Percentiles rank a stretch among this genome's conserved stretches.
Evolutionary conservation across 2,329 filamentous ascomycete genomes (phyloP).

Genomic region (Phoma sp.): DNA sequence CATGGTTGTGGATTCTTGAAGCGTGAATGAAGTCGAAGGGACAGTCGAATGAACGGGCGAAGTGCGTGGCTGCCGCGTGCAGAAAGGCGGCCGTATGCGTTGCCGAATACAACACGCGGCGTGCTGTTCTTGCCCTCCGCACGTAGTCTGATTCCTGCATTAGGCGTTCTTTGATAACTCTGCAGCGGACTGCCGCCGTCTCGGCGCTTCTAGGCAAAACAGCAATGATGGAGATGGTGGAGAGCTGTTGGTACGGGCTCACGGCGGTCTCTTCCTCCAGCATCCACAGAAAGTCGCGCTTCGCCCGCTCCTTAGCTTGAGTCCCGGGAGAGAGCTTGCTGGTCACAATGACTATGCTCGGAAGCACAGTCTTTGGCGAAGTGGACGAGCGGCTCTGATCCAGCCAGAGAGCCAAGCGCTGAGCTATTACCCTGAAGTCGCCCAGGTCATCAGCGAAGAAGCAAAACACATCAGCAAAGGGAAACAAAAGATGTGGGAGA

Average conservation of each 20-base stretch:
- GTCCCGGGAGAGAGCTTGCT: background rate
- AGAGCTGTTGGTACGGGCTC: too few species aligned
- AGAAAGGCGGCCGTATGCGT: background rate
- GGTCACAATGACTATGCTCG: background rate
- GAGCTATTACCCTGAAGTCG: too few species aligned
- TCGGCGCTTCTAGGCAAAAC: background rate
- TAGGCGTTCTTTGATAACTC: background rate
- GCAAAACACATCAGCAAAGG: background rate
- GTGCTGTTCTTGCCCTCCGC: background rate
- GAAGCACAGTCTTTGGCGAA: background rate
- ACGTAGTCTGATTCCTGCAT: background rate
- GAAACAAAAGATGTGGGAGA: background rate
- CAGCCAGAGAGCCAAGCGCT: too few species aligned
- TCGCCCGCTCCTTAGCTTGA: background rate
- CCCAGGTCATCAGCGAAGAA: too few species aligned
- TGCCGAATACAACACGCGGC: background rate
- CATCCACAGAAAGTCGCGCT: background rate
- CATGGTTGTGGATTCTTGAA: background rate
- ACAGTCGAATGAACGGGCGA: background rate
- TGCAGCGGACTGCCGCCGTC: background rate
- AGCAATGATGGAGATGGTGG: too few species aligned
- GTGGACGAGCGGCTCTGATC: too few species aligned
- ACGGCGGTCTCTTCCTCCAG: background rate
- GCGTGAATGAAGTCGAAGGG: background rate
- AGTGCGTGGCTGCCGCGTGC: background rate